These are phyloP conservation scores for Nevesoporus exiguus DNA, from an alignment of 768 basidiomycete species.

Conservation along the genomic window DNA sequence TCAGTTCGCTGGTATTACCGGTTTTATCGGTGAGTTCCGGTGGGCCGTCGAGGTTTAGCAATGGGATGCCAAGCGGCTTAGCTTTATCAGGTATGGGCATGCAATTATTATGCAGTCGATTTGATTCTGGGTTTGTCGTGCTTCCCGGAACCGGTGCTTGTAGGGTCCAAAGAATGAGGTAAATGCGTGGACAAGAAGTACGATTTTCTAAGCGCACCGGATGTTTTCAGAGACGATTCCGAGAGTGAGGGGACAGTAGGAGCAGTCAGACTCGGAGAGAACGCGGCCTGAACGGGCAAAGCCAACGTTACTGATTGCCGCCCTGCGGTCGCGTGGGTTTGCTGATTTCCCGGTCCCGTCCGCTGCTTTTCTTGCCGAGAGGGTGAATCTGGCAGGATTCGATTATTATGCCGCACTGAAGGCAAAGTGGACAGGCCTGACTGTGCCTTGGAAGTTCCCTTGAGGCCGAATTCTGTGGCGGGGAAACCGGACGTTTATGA, in stretches of 20 bases:
- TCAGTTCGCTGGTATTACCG: conserved; percentile 15
- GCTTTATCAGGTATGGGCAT: conserved; percentile 10
- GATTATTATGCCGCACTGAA: conserved; percentile 1
- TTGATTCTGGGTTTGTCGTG: not conserved
- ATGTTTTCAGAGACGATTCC: conserved; percentile 3
- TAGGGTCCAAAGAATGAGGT: conserved; percentile 12
- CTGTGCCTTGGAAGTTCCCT: conserved; percentile 6
- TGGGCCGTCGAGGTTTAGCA: conserved; percentile 57
- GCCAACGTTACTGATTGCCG: not conserved
- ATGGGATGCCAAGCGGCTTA: conserved; percentile 30
- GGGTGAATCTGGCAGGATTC: conserved; percentile 2
- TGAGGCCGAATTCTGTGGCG: not conserved
- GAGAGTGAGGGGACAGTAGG: not conserved
- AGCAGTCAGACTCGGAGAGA: not conserved
- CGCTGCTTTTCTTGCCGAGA: conserved; percentile 7
- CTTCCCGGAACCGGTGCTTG: conserved; percentile 18
- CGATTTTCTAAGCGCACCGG: conserved; percentile 18
- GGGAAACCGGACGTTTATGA: not conserved
- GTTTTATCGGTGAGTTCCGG: conserved; percentile 25
- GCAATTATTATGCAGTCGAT: conserved; percentile 4
- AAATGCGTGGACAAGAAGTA: conserved; percentile 5
- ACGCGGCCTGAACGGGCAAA: conserved; percentile 7
- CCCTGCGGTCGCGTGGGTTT: not conserved
- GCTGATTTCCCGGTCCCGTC: not conserved
- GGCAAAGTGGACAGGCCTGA: conserved; percentile 7